phyloP scores from a whole-genome alignment of 2,329 filamentous ascomycete species.

The Arthrinium phaeospermum region DNA sequence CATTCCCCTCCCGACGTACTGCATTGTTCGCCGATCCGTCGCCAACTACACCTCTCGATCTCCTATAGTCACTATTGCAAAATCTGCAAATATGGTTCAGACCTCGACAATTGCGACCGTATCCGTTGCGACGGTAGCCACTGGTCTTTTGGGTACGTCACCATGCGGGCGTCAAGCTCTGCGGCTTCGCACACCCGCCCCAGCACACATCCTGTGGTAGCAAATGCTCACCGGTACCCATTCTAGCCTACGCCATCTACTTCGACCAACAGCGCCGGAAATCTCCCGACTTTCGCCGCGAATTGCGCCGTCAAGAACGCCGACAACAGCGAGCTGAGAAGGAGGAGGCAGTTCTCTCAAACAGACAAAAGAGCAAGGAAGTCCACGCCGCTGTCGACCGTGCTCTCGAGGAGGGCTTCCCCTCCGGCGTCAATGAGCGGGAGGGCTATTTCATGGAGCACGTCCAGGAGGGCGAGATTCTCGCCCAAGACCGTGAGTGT shows the following conservation, averaged over 20 bases:
- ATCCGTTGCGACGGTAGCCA: slow-evolving; percentile 65
- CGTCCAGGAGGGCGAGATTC: slow-evolving; percentile 84
- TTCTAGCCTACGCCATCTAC: slow-evolving; percentile 67
- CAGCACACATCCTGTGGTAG: slow-evolving; percentile 17
- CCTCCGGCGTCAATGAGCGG: slow-evolving; percentile 86
- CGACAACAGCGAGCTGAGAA: slow-evolving; percentile 73
- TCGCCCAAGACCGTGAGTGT: slow-evolving; percentile 75
- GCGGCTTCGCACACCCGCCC: neutral
- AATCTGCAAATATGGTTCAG: slow-evolving; percentile 48
- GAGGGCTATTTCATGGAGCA: slow-evolving; percentile 97
- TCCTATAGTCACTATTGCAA: neutral
- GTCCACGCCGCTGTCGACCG: slow-evolving; percentile 79
- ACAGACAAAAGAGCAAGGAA: slow-evolving; percentile 70
- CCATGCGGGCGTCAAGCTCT: slow-evolving; percentile 21
- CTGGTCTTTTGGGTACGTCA: slow-evolving; percentile 63
- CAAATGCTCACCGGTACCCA: slow-evolving; percentile 11
- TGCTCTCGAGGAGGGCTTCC: slow-evolving; percentile 91
- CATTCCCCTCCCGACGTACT: neutral
- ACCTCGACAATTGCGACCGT: slow-evolving; percentile 63
- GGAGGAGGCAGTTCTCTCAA: slow-evolving; percentile 71
- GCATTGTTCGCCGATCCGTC: neutral
- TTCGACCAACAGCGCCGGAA: slow-evolving; percentile 72
- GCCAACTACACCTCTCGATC: neutral
- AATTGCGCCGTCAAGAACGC: slow-evolving; percentile 77
- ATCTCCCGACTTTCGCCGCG: slow-evolving; percentile 69